These are phyloP conservation scores for Mitragyna speciosa DNA, from an alignment of 257 asterid genomes.

Conservation along the genomic window DNA sequence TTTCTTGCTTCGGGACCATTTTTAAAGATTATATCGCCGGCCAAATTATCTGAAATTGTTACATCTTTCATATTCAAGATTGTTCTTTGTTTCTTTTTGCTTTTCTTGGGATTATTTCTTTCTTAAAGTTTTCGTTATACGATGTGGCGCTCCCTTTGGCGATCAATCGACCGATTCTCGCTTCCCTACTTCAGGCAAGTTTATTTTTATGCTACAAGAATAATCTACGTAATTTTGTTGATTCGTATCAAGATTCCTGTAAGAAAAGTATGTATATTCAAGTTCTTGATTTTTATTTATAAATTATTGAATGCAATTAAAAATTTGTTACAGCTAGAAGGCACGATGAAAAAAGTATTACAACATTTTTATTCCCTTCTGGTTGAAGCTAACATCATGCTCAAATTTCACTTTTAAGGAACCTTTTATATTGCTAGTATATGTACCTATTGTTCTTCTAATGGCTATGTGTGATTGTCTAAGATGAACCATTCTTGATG, in stretches of 20 bases:
- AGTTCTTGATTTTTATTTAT: no score
- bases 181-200: constrained; percentile 25
- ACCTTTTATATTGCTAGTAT: background rate
- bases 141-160: constrained; percentile 23
- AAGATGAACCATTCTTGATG: background rate
- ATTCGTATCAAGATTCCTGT: background rate
- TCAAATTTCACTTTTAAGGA: no score
- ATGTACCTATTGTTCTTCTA: background rate
- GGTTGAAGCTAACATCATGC: background rate
- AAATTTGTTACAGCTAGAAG: background rate
- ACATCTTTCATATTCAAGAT: no score
- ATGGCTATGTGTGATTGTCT: background rate
- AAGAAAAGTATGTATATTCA: no score
- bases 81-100: background rate
- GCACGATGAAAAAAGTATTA: no score
- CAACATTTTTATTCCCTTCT: no score
- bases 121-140: background rate
- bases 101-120: background rate
- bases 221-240: no score
- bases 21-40: no score
- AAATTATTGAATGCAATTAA: background rate
- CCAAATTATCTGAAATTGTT: background rate
- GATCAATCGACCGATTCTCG: constrained; percentile 25
- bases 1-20: no score
- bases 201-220: background rate